These are phyloP conservation scores for Pyrenophora seminiperda DNA, from an alignment of 2,329 filamentous ascomycete species.

Conservation along the genomic window DNA sequence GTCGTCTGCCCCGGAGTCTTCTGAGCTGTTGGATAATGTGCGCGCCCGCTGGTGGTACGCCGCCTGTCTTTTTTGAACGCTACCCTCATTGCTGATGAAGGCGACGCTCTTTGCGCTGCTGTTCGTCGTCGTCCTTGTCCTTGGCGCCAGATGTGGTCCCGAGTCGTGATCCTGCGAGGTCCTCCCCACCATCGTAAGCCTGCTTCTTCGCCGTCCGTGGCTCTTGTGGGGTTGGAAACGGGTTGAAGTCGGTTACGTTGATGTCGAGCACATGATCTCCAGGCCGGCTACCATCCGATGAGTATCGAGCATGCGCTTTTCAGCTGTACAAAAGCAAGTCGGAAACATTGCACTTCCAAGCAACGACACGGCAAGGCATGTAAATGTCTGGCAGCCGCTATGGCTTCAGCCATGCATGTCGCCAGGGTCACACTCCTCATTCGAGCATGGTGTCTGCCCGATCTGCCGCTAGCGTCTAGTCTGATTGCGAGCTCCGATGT, in stretches of 20 bases:
- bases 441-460: slow-evolving; percentile 9
- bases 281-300: not conserved
- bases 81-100: slow-evolving; percentile 27
- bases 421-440: slow-evolving; percentile 9
- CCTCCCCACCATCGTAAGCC: slow-evolving; percentile 33
- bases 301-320: not conserved
- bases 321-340: slow-evolving; percentile 8
- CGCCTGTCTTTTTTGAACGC: slow-evolving; percentile 1
- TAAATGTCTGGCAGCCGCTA: slow-evolving; percentile 9
- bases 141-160: slow-evolving; percentile 17
- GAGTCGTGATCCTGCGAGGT: slow-evolving; percentile 5
- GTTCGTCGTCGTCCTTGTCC: slow-evolving; percentile 15
- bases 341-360: slow-evolving; percentile 2
- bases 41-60: slow-evolving; percentile 10
- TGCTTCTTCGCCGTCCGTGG: slow-evolving; percentile 1
- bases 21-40: slow-evolving; percentile 28
- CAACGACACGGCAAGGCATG: not conserved
- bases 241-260: slow-evolving; percentile 7
- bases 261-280: not conserved
- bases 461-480: slow-evolving; percentile 12
- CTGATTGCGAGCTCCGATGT: slow-evolving; percentile 3
- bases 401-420: slow-evolving; percentile 10
- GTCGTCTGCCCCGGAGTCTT: slow-evolving; percentile 13
- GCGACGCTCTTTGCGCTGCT: slow-evolving; percentile 31
- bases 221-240: slow-evolving; percentile 5